phyloP scores from a whole-genome alignment of 176 grass and related monocot genomes.

The Bothriochloa decipiens region DNA sequence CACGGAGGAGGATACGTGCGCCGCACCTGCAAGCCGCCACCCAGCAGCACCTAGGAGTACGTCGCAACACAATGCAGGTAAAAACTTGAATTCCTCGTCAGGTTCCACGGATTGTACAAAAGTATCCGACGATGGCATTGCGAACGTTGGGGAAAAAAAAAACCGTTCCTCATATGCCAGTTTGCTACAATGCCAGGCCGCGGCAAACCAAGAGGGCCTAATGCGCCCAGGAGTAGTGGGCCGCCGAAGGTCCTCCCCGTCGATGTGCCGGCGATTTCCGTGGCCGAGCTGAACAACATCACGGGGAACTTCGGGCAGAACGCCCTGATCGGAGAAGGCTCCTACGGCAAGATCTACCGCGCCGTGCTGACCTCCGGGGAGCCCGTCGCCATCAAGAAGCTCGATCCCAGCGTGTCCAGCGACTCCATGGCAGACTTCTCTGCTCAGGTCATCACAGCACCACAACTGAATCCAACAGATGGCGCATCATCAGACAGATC shows the following conservation, averaged over 20 bases:
- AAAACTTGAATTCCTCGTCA: not conserved
- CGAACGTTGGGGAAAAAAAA: not conserved
- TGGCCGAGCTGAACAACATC: slow-evolving; percentile 49
- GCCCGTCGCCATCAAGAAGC: slow-evolving; percentile 56
- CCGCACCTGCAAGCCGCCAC: slow-evolving; percentile 37
- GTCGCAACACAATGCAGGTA: slow-evolving; percentile 49
- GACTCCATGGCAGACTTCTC: slow-evolving; percentile 54
- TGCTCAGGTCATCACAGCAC: slow-evolving; percentile 28
- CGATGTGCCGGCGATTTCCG: slow-evolving; percentile 51
- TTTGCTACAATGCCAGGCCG: slow-evolving; percentile 32
- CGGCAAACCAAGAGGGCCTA: slow-evolving; percentile 49
- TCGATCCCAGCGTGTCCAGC: slow-evolving; percentile 52
- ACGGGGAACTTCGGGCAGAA: slow-evolving; percentile 41
- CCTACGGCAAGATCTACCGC: slow-evolving; percentile 57
- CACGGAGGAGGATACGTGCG: slow-evolving; percentile 38
- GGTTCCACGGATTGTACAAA: no score
- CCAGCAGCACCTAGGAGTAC: slow-evolving; percentile 23
- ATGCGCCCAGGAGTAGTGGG: slow-evolving; percentile 12
- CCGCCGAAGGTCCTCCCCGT: slow-evolving; percentile 50
- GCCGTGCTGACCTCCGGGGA: slow-evolving; percentile 42
- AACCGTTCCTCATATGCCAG: not conserved
- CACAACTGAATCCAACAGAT: not conserved
- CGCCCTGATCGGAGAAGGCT: slow-evolving; percentile 61
- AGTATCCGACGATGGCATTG: no score
- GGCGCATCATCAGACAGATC: not conserved